Evolutionary conservation across 1,284 basidiomycete genomes (phyloP), one percentile per base, ranked within the genome.

Genomic region (Fomitopsis pinicola): DNA sequence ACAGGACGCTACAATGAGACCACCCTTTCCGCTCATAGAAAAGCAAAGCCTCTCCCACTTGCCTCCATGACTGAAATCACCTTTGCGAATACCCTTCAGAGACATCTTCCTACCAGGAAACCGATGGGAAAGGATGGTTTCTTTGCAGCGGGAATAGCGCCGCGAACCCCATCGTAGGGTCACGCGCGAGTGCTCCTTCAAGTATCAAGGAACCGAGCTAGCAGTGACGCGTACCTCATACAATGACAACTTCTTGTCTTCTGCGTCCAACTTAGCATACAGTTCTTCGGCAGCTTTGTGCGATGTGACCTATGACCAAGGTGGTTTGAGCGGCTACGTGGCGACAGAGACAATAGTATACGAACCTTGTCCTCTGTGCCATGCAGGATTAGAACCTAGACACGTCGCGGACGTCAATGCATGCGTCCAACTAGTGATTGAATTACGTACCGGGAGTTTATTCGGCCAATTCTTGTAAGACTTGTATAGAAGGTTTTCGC

Each of bases 301-400:
- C 6, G 84, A 87, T 0, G 89, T 89, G 54, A 92, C 77, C 82
- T 89, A 61, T 38, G 45, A n/a, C 26, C 14, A 26, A 15, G 48
- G 40, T 28, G 14, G 50, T 53, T 30, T 10, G 38, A 42, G 55
- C 46, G 42, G 40, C 40, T 26, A 17, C 9, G 38, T 40, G 38
- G 5, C 12, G 38, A 40, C 38, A 40, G 14, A 40, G 8, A 40
- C 38, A 28, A 8, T 33, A 30, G 19, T 6, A 12, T 19, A 64
- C 66, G 42, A 64, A 87, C 88, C 75, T 81, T 77, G 74, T 97
- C 95, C 7, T 75, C 87, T 0, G 84, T 87, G 6, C 95, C 94
- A 68, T 96, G 94, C 30, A 89, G 69, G 45, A 94, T 74, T 28
- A 95, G 72, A 50, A 94, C 68, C 81, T 90, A 58, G 19, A n/a